Evolutionary conservation across 2,329 filamentous ascomycete genomes (phyloP).

Genomic region (Colletotrichum sidae): DNA sequence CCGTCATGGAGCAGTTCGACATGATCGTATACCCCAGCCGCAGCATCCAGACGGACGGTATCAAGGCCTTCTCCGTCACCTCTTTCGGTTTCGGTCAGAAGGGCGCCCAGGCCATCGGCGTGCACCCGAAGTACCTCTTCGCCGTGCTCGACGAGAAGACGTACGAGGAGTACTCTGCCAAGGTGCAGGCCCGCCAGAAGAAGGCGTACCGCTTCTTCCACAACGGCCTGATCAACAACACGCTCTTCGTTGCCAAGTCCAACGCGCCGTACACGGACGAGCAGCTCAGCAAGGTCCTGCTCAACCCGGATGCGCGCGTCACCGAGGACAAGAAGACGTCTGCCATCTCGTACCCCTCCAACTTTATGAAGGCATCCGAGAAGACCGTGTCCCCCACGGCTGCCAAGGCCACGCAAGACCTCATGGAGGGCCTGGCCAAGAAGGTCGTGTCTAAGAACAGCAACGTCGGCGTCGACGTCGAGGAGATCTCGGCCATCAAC

Average conservation of each 20-base stretch:
- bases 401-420: slow-evolving; percentile 74
- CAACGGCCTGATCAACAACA: slow-evolving; percentile 98
- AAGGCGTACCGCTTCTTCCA: slow-evolving; percentile 99
- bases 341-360: slow-evolving; percentile 77
- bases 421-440: slow-evolving; percentile 82
- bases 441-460: slow-evolving; percentile 71
- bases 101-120: slow-evolving; percentile 95
- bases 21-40: slow-evolving; percentile 97
- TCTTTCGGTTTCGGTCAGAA: slow-evolving; percentile 99
- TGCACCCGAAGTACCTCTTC: slow-evolving; percentile 96
- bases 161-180: slow-evolving; percentile 84
- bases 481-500: slow-evolving; percentile 88
- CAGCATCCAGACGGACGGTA: slow-evolving; percentile 94
- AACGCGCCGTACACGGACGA: slow-evolving; percentile 90
- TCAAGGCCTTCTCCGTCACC: slow-evolving; percentile 99
- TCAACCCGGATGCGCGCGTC: slow-evolving; percentile 94
- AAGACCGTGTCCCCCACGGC: slow-evolving; percentile 63
- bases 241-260: slow-evolving; percentile 94
- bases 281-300: slow-evolving; percentile 87
- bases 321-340: slow-evolving; percentile 87
- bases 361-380: slow-evolving; percentile 74
- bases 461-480: slow-evolving; percentile 93
- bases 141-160: slow-evolving; percentile 90
- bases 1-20: slow-evolving; percentile 97
- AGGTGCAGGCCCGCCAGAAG: slow-evolving; percentile 95